Base-by-base conservation (phyloP, 225 moss, liverwort and hornwort genomes). In the Rhytidiadelphus loreus region DNA sequence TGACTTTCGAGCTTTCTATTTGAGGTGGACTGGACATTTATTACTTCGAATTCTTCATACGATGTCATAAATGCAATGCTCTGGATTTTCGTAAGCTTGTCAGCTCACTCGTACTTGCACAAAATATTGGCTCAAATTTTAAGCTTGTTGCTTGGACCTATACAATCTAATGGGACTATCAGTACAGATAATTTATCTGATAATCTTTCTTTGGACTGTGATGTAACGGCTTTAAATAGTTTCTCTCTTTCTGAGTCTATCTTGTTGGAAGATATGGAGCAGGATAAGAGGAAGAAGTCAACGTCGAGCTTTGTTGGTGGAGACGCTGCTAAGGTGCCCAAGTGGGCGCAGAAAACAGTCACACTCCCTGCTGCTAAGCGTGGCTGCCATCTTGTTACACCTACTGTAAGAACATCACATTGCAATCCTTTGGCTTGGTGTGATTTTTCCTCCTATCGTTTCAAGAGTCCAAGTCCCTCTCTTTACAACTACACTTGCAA, bases 371-470 rank as follows among this genome's bases (percentile, higher is more conserved):
- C 95, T 83, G 87, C 93, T 24, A 91, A 92, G 80, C 95, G 98
- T 74, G 98, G 98, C 52, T 98, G 98, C 90, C 98, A 97, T 92
- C 94, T 98, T 83, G 94, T 98, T 52, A 98, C 98, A 75, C 90
- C 94, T 21, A 88, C 91, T 80, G 98, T 98, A 83, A 87, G 90
- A 52, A 52, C n/a, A 50, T 50, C 46, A 20, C 48, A 26, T 82
- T 88, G 25, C 48, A 75, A 53, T 66, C 30, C 58, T 79, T 23
- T 37, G n/a, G 46, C 53, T 74, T 85, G 90, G 41, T 82, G 56
- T 32, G 37, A 64, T 11, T 78, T 72, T 33, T 65, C 57, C 19
- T 66, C 63, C 52, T 28, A 57, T 23, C 20, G 2, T 59, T 53
- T 68, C 48, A 73, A 18, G 72, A 85, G 35, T 73, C 21, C 19